Evolutionary conservation across 2,329 filamentous ascomycete species (phyloP).

Genomic region (Fusarium anthophilum): DNA sequence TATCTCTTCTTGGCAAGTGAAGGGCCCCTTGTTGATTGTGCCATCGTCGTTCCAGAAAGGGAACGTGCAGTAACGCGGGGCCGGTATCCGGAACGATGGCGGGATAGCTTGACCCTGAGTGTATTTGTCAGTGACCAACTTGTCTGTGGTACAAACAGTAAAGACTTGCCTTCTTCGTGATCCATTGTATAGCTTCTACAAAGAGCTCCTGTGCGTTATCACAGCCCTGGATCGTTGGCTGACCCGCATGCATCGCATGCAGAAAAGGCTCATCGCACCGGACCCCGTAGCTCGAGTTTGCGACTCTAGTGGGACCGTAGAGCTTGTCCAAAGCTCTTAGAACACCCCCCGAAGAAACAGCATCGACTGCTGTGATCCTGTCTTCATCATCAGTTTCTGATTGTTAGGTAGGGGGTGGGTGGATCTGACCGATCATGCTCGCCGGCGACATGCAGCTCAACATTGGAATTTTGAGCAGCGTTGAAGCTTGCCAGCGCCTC

Average conservation of each 20-base stretch:
- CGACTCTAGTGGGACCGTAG: not conserved
- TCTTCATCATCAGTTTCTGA: not conserved
- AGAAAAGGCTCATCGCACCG: not conserved
- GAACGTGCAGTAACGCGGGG: not conserved
- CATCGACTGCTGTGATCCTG: not conserved
- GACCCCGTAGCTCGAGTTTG: not conserved
- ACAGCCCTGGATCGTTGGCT: rapidly evolving
- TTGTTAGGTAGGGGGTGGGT: not conserved
- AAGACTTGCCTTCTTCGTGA: not conserved
- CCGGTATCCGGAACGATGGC: not conserved
- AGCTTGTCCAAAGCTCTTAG: not conserved
- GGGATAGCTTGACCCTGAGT: not conserved
- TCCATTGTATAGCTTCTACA: not conserved
- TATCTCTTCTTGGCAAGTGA: not conserved
- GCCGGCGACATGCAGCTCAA: not conserved
- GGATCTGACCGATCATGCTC: not conserved
- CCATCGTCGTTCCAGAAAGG: not conserved
- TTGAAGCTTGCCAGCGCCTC: not conserved
- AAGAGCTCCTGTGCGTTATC: rapidly evolving
- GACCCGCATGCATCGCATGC: not conserved
- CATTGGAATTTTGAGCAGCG: not conserved
- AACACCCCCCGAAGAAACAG: not conserved
- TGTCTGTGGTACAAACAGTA: not conserved
- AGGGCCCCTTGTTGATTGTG: not conserved
- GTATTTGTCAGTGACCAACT: not conserved